Evolutionary conservation across 192 early-diverging fungal genomes (phyloP).

Genomic region (Gonapodya sp.): DNA sequence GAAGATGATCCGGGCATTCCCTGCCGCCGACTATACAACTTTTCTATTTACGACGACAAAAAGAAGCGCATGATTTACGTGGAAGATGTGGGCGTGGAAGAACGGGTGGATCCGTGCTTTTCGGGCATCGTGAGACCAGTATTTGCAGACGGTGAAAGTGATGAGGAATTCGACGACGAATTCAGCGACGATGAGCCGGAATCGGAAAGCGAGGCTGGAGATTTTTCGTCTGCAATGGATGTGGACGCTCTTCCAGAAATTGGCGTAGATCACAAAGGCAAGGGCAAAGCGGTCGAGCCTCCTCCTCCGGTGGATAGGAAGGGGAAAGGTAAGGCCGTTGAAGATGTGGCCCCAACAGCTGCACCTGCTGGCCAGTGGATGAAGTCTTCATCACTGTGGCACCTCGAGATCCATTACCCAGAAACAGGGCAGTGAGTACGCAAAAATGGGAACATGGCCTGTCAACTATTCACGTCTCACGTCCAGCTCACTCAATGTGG

Average conservation of each 20-base stretch:
- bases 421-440: conserved; percentile 1
- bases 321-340: not conserved
- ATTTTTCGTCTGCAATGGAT: not conserved
- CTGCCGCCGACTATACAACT: not conserved
- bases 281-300: not conserved
- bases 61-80: not conserved
- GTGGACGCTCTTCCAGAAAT: no score
- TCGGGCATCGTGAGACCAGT: not conserved
- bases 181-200: not conserved
- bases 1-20: not conserved
- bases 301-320: not conserved
- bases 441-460: not conserved
- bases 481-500: not conserved
- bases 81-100: not conserved
- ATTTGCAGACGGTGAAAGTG: not conserved
- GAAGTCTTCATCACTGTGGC: not conserved
- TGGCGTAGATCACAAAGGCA: not conserved
- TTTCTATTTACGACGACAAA: not conserved
- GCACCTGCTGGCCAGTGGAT: not conserved
- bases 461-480: not conserved
- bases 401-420: not conserved
- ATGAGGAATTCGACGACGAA: not conserved
- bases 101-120: not conserved
- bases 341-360: not conserved
- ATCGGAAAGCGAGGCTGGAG: not conserved